Percentiles rank a stretch among this genome's conserved stretches.
Conservation (phyloP, 768 basidiomycete genomes). For the Agrocybe pediades region DNA sequence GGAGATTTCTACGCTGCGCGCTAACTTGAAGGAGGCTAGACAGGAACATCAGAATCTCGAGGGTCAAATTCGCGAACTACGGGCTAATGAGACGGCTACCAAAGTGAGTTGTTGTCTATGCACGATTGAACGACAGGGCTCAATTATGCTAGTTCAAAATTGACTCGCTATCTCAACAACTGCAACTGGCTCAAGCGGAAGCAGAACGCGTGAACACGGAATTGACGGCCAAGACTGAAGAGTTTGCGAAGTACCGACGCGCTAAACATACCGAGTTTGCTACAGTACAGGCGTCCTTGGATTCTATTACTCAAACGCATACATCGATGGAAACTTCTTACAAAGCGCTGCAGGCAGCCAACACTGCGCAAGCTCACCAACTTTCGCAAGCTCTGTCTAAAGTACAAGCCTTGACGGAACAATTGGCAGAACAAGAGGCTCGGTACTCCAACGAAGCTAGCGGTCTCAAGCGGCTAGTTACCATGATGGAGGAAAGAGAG, state of each 20-base stretch:
- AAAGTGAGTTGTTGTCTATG: conserved; percentile 44
- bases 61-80: conserved; percentile 68
- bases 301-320: conserved; percentile 68
- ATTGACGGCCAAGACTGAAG: conserved; percentile 72
- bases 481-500: conserved; percentile 87
- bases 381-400: conserved; percentile 76
- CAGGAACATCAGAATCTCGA: conserved; percentile 73
- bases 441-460: conserved; percentile 79
- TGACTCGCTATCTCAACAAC: conserved; percentile 80
- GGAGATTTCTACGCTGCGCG: conserved; percentile 69
- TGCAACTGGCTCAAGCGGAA: conserved; percentile 76
- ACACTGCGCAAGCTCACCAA: conserved; percentile 72
- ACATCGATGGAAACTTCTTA: conserved; percentile 68
- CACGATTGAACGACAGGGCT: neutral
- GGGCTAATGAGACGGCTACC: conserved; percentile 74
- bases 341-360: conserved; percentile 71
- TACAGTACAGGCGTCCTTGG: conserved; percentile 75
- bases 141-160: conserved; percentile 70
- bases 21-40: conserved; percentile 72
- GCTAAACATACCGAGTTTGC: conserved; percentile 78
- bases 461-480: conserved; percentile 71
- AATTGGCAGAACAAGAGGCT: conserved; percentile 84
- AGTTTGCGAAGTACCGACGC: conserved; percentile 82
- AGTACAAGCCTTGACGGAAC: conserved; percentile 73
- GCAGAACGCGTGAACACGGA: conserved; percentile 71